Base-by-base conservation (phyloP, 305 asterid genomes). In the Rubia tinctorum region DNA sequence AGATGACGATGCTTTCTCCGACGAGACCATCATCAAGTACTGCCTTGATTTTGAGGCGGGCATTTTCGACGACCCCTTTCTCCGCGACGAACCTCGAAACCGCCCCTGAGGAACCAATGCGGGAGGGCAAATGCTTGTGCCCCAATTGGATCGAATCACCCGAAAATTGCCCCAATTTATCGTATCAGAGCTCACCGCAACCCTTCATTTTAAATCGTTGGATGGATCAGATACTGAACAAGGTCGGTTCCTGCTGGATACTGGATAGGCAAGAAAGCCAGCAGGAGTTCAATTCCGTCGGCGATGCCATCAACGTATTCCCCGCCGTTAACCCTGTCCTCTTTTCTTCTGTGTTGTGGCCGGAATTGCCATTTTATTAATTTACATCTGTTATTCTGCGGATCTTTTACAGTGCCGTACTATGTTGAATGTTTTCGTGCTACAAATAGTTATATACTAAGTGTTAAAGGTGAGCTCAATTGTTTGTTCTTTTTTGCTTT, bases 141-240 rank as follows among this genome's bases (percentile, higher is more conserved):
- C 30, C 30, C 30, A 27, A 27, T 27, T 27, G 30, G 30, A 27
- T 66, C 44, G 68, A 37, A 30, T 64, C 68, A 2, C 22, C 51
- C 5, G 12, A 18, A 56, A 9, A 15, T 71, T 23, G 14, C 67
- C 14, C 25, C 47, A 49, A 37, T 66, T 49, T 7, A 49, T 15
- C 20, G 20, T 0, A 49, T 7, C 60, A 20, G 60, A 53, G 60
- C 23, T 53, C 10, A n/a, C 22, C 27, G 43, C 10, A 51, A 47
- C 64, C 23, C 20, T 7, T 55, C 13, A 39, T 61, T 27, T 22
- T 40, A 2, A 27, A 27, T 27, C 30, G 30, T 27, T 1, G 22
- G 0, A 93, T 93, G 98, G 98, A 93, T 93, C 91, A 86, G 76
- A 76, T 94, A 56, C 17, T 94, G 83, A 90, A 84, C 90, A 88